Evolutionary conservation across 345 rosid species (phyloP), one percentile per base, ranked within the genome.

Genomic region (Citrus hindsii): DNA sequence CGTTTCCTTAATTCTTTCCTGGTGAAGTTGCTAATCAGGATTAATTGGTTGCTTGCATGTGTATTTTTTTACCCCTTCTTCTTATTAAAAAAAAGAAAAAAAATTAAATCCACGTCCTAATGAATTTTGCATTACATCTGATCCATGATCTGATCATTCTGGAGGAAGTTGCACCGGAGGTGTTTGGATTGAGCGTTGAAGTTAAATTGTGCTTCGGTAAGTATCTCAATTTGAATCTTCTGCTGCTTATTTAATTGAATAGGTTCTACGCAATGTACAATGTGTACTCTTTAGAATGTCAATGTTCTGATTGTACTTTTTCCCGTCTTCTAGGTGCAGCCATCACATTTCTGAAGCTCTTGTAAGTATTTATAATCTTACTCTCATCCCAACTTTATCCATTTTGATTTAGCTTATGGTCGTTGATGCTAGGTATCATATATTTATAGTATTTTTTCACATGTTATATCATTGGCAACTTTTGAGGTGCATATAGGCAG

Each of bases 141-240:
- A 86, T 87, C 83, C 88, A 87, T 89, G 90, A 83, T 82, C 82
- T 84, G 79, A 71, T 80, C 67, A 73, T 79, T 79, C 76, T 82
- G 91, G 93, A 86, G 93, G 90, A 82, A 78, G 68, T 84, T 85
- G 88, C 88, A 61, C 77, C 21, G 84, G 87, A 77, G 82, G 75
- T 79, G 38, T 77, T 79, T 80, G 67, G 87, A 85, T 76, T 80
- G 82, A 53, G 76, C 67, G 62, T 81, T 84, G 82, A 82, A 77
- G 83, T 78, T 67, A 55, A 71, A 59, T 77, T 72, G 51, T 71
- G 62, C 51, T 67, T 40, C 56, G 19, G 94, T 85, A 83, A 90
- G 93, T 88, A 74, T 63, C 48, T 48, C 21, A 25, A 37, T 46
- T 4, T 46, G 62, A 37, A 24, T 51, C 27, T 66, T 55, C 24